A percentile compares a stretch with the other conserved stretches of the same genome.
Evolutionary conservation across 179 eudicot species (phyloP).

Genomic region (Patellifolia procumbens): DNA sequence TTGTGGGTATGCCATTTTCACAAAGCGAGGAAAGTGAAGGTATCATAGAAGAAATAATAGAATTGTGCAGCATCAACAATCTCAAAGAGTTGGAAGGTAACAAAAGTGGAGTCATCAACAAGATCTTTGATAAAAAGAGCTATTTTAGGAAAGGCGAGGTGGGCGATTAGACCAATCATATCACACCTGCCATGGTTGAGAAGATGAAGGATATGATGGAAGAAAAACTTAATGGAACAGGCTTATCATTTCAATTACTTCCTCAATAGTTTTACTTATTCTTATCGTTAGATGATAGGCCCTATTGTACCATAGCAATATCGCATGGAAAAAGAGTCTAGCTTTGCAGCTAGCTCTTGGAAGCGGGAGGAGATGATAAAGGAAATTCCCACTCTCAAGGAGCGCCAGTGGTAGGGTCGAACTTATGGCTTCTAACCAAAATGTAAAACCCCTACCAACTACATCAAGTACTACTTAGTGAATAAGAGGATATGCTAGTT

Average conservation of each 20-base stretch:
- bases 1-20: slow-evolving; percentile 8
- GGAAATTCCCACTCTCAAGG: no score
- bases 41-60: neutral
- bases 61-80: neutral
- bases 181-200: neutral
- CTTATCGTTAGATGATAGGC: no score
- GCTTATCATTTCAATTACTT: neutral
- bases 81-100: no score
- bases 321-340: no score
- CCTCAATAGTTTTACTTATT: neutral
- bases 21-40: neutral
- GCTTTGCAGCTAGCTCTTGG: no score
- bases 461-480: no score
- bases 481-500: no score
- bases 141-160: slow-evolving; percentile 14
- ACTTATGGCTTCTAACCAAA: no score
- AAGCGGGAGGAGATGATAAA: no score
- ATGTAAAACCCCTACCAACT: no score
- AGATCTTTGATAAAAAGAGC: neutral
- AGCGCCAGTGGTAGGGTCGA: no score
- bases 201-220: neutral
- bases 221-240: neutral
- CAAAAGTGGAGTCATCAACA: slow-evolving; percentile 8
- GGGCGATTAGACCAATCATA: neutral
- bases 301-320: no score